Evolutionary conservation across 1,139 yeast genomes (phyloP).

Genomic region (Magnusiomyces starmeri): DNA sequence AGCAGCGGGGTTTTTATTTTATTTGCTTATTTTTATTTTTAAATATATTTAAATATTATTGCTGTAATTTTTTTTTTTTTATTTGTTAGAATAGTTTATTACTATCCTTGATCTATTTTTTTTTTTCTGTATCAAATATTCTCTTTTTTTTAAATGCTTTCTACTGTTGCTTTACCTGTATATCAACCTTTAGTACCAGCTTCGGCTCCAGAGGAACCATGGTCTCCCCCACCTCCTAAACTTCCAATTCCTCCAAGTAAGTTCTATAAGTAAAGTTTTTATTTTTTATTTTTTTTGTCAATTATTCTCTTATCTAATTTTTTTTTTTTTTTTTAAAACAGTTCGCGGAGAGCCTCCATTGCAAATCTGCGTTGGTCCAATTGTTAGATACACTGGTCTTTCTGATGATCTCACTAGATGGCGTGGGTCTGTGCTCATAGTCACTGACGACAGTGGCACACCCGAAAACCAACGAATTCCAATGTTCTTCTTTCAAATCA

Average conservation of each 20-base stretch:
- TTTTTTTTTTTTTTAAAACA: neutral
- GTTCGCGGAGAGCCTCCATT: conserved; percentile 33
- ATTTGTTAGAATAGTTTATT: neutral
- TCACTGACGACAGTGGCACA: conserved; percentile 40
- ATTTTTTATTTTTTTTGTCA: too few species aligned
- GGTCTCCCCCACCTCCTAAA: neutral
- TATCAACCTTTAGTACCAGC: neutral
- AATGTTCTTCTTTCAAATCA: conserved; percentile 4
- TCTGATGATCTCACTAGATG: conserved; percentile 47
- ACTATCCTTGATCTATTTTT: neutral
- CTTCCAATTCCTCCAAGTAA: neutral
- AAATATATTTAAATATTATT: neutral
- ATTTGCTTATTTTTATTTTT: too few species aligned
- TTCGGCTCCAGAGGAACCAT: neutral
- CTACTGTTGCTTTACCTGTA: neutral
- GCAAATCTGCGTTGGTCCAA: conserved; percentile 71
- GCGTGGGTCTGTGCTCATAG: conserved; percentile 59
- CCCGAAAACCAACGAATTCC: conserved; percentile 16
- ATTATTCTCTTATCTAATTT: too few species aligned
- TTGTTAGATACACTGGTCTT: conserved; percentile 58
- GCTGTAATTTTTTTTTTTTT: neutral
- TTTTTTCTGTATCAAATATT: neutral
- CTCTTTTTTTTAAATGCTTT: too few species aligned
- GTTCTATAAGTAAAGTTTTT: neutral
- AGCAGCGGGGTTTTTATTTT: too few species aligned